Evolutionary conservation across 1,284 basidiomycete species (phyloP).

Genomic region (Ganoderma sinense): DNA sequence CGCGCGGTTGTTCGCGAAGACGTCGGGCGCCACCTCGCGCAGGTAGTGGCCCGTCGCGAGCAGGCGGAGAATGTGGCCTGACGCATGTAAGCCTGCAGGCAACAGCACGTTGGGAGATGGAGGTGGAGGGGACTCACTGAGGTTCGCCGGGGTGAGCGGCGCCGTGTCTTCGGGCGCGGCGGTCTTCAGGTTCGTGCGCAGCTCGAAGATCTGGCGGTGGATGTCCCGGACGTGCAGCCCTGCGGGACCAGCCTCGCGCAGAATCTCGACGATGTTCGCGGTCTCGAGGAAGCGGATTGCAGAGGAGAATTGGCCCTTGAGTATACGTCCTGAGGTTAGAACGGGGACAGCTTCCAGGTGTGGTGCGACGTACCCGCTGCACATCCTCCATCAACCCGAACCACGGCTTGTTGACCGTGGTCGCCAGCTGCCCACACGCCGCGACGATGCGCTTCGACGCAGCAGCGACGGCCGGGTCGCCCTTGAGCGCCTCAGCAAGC

Average conservation of each 20-base stretch:
- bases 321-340: too few relatives aligned
- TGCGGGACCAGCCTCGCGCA: slow-evolving; percentile 44
- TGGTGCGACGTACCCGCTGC: slow-evolving; percentile 19
- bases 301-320: too few relatives aligned
- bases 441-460: slow-evolving; percentile 68
- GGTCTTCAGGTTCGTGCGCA: slow-evolving; percentile 19
- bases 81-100: too few relatives aligned
- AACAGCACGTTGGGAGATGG: too few relatives aligned
- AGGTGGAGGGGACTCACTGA: slow-evolving; percentile 7
- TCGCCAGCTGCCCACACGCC: slow-evolving; percentile 66
- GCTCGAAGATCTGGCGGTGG: slow-evolving; percentile 11
- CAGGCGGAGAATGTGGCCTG: slow-evolving; percentile 38
- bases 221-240: slow-evolving; percentile 38
- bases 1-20: slow-evolving; percentile 42
- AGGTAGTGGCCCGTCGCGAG: slow-evolving; percentile 41
- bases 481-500: slow-evolving; percentile 55
- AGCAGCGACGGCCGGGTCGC: slow-evolving; percentile 59
- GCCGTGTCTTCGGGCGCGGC: slow-evolving; percentile 22
- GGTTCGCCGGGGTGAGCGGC: slow-evolving; percentile 8
- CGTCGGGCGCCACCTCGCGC: slow-evolving; percentile 39
- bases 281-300: slow-evolving; percentile 21
- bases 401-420: slow-evolving; percentile 52
- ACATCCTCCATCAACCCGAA: slow-evolving; percentile 22
- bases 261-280: slow-evolving; percentile 38
- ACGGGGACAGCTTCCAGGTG: too few relatives aligned